Evolutionary conservation across 768 basidiomycete species (phyloP).

Genomic region (Russula dissimulans): DNA sequence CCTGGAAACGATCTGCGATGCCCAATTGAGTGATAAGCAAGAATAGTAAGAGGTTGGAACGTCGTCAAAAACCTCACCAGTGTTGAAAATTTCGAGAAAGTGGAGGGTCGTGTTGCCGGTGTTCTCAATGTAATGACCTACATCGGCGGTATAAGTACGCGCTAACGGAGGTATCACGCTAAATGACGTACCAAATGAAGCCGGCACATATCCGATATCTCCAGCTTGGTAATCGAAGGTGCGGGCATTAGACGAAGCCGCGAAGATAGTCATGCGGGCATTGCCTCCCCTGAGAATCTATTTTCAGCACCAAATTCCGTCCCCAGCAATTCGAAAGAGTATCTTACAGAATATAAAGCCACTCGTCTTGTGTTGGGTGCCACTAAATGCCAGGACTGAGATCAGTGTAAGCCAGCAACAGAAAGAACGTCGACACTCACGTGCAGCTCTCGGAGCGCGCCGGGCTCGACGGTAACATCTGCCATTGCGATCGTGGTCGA

Average conservation of each 20-base stretch:
- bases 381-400: conserved; percentile 33
- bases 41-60: neutral
- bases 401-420: neutral
- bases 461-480: conserved; percentile 49
- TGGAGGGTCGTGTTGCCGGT: conserved; percentile 32
- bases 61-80: conserved; percentile 18
- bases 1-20: conserved; percentile 24
- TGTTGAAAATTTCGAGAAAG: conserved; percentile 34
- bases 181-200: conserved; percentile 38
- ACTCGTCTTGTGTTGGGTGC: conserved; percentile 63
- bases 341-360: conserved; percentile 44
- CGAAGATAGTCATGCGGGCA: conserved; percentile 49
- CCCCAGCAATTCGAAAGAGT: neutral
- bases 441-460: conserved; percentile 52
- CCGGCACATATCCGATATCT: conserved; percentile 54
- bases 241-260: conserved; percentile 40
- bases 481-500: conserved; percentile 47
- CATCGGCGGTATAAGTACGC: neutral
- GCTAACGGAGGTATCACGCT: neutral
- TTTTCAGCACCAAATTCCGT: conserved; percentile 4
- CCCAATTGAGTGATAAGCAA: neutral
- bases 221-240: conserved; percentile 57
- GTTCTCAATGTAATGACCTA: conserved; percentile 37
- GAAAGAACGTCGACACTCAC: conserved; percentile 25
- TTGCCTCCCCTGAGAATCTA: conserved; percentile 36